Conservation (phyloP, 495 filamentous ascomycete species). For the Neurospora tetraspora region DNA sequence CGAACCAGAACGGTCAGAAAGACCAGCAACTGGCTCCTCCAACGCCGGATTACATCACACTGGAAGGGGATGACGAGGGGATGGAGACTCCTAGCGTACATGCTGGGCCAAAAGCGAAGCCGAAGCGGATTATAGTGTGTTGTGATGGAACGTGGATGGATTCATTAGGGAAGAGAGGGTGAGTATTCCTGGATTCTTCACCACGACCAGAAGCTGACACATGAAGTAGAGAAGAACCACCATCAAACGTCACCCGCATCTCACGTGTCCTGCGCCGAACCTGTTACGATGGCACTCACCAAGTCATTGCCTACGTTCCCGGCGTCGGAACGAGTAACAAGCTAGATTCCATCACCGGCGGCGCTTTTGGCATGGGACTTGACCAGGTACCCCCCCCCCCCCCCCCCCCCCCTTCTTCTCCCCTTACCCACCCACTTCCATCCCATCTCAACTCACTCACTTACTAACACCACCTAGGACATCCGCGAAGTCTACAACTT, state of each 20-base stretch:
- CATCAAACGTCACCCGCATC: slow-evolving; percentile 38
- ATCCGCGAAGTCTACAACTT: slow-evolving; percentile 58
- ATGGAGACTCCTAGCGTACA: not conserved
- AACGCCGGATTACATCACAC: not conserved
- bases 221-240: slow-evolving; percentile 17
- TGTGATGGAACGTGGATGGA: slow-evolving; percentile 32
- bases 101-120: not conserved
- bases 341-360: slow-evolving; percentile 38
- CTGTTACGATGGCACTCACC: slow-evolving; percentile 22
- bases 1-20: not conserved
- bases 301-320: slow-evolving; percentile 35
- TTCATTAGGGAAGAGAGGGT: slow-evolving; percentile 18
- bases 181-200: not conserved
- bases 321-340: slow-evolving; percentile 35
- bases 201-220: slow-evolving; percentile 6
- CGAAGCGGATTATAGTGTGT: slow-evolving; percentile 24
- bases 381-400: slow-evolving; percentile 4
- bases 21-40: not conserved
- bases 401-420: not conserved
- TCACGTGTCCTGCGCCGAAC: slow-evolving; percentile 23
- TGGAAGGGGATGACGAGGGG: not conserved
- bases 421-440: not conserved
- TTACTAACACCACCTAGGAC: slow-evolving; percentile 17
- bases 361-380: slow-evolving; percentile 36
- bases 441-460: not conserved